Evolutionary conservation across 2,329 filamentous ascomycete species (phyloP).

Genomic region (Cryphonectria parasitica): DNA sequence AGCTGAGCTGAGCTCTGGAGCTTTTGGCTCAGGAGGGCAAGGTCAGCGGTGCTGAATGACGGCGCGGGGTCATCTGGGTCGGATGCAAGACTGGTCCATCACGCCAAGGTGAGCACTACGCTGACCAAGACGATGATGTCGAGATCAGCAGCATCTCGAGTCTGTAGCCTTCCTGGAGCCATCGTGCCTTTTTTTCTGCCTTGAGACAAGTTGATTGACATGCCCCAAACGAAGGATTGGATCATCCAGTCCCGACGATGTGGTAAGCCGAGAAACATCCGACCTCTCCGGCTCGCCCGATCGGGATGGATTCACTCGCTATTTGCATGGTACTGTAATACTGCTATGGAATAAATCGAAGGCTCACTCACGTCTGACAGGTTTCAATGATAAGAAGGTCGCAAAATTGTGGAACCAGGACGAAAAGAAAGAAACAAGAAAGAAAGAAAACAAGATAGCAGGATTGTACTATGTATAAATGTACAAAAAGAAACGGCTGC

Average conservation of each 20-base stretch:
- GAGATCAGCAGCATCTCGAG: not conserved
- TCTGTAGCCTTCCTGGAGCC: not conserved
- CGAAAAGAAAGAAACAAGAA: no score
- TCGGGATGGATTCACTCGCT: not conserved
- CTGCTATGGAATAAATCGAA: not conserved
- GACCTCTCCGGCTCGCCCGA: not conserved
- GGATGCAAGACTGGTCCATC: not conserved
- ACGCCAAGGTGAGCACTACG: constrained; percentile 7
- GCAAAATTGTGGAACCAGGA: not conserved
- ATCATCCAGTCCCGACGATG: not conserved
- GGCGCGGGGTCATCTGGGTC: not conserved
- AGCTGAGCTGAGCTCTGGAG: constrained; percentile 2
- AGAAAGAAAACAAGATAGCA: not conserved
- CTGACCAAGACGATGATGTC: not conserved
- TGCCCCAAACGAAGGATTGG: not conserved
- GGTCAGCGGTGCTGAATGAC: not conserved
- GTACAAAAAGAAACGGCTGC: not conserved
- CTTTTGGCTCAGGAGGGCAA: not conserved
- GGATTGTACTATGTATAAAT: not conserved
- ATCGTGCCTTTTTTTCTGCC: not conserved
- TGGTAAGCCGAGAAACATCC: constrained; percentile 7
- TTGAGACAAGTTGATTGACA: not conserved
- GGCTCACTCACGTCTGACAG: not conserved
- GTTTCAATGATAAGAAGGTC: not conserved
- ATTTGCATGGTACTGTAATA: no score